Conservation (phyloP, 2,329 filamentous ascomycete genomes). For the Pyrenophora tritici-repentis region DNA sequence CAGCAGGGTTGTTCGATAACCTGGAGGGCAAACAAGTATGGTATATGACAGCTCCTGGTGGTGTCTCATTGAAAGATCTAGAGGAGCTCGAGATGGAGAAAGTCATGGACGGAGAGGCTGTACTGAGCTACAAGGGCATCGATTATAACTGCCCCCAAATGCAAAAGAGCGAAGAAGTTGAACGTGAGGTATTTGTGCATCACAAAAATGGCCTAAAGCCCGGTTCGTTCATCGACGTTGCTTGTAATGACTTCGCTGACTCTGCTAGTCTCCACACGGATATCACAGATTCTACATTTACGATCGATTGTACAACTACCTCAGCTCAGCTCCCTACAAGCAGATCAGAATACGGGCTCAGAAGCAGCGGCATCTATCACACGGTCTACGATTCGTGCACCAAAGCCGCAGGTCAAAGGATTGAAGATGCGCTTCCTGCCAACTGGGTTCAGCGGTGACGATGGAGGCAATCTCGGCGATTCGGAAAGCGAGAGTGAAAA, state of each 20-base stretch:
- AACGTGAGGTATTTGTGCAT: conserved; percentile 66
- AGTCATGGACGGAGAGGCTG: conserved; percentile 56
- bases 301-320: conserved; percentile 65
- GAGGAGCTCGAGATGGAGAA: conserved; percentile 67
- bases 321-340: conserved; percentile 49
- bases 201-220: conserved; percentile 60
- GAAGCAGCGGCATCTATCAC: conserved; percentile 50
- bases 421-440: conserved; percentile 71
- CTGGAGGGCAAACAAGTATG: conserved; percentile 75
- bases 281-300: conserved; percentile 68
- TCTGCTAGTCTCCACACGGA: conserved; percentile 30
- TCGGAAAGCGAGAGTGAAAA: conserved; percentile 52
- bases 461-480: conserved; percentile 50
- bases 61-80: conserved; percentile 69
- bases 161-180: conserved; percentile 56
- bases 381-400: conserved; percentile 56
- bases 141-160: conserved; percentile 65
- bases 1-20: conserved; percentile 60
- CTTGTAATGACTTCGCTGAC: conserved; percentile 12
- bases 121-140: conserved; percentile 67
- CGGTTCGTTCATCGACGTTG: conserved; percentile 50
- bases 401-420: conserved; percentile 69
- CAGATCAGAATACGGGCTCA: conserved; percentile 47
- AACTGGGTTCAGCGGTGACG: conserved; percentile 60
- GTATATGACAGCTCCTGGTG: conserved; percentile 77